Evolutionary conservation across 2,329 filamentous ascomycete genomes (phyloP).

Genomic region (Neopestalotiopsis sp.): DNA sequence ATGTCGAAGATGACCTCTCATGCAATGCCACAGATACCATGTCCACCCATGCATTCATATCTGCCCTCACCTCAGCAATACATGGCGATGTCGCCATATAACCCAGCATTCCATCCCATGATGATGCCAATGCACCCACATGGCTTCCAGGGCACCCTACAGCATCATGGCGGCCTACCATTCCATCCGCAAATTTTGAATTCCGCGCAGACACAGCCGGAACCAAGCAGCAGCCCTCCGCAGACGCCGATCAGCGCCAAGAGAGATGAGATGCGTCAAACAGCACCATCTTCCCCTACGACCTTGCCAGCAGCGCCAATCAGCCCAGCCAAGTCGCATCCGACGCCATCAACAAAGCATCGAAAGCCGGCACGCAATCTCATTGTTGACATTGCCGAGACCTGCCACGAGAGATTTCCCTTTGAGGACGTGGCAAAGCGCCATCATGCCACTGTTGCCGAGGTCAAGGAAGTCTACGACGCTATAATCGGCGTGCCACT

Average conservation of each 20-base stretch:
- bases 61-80: constrained; percentile 33
- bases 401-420: constrained; percentile 50
- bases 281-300: not conserved
- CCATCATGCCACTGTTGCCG: constrained; percentile 46
- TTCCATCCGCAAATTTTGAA: not conserved
- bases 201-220: not conserved
- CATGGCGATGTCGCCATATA: constrained; percentile 30
- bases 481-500: constrained; percentile 54
- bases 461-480: constrained; percentile 51
- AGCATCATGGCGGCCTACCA: constrained; percentile 14
- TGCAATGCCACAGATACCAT: constrained; percentile 10
- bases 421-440: constrained; percentile 50
- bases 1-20: constrained; percentile 14
- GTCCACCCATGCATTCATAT: constrained; percentile 27
- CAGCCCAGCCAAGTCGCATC: constrained; percentile 28
- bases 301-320: not conserved
- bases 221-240: not conserved
- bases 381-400: constrained; percentile 55
- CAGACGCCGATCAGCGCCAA: not conserved
- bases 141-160: constrained; percentile 24
- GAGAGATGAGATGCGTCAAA: not conserved
- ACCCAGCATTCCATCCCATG: constrained; percentile 27
- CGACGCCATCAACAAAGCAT: constrained; percentile 31
- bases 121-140: constrained; percentile 32
- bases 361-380: constrained; percentile 43